Conservation (phyloP, 805 yeast species). For the Nakazawaea molendinolei region DNA sequence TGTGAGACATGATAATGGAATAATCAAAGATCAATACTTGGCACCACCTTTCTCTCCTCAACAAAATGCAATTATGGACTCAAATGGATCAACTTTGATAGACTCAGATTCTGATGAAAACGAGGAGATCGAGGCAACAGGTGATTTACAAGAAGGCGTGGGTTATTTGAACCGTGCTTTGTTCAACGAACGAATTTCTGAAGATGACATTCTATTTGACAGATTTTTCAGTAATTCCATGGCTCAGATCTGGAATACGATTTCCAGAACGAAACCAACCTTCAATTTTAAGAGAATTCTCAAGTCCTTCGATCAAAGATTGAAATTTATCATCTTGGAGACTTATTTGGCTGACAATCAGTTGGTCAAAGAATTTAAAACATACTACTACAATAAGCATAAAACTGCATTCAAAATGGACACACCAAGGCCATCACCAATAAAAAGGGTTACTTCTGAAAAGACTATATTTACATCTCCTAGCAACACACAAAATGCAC, state of each 20-base stretch:
- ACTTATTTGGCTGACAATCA: conserved; percentile 16
- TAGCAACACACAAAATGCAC: too few species aligned
- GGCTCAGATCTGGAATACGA: conserved; percentile 1
- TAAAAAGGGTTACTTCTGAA: neutral
- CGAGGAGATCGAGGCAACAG: conserved; percentile 5
- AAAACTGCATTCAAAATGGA: neutral
- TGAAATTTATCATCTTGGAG: conserved; percentile 16
- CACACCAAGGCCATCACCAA: neutral
- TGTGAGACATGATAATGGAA: conserved; percentile 8
- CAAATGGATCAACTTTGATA: neutral
- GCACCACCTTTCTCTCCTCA: conserved; percentile 4
- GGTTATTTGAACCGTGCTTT: conserved; percentile 16
- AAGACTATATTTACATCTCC: too few species aligned
- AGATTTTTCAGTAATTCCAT: conserved; percentile 12
- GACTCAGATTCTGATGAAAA: neutral
- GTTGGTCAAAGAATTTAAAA: conserved; percentile 13
- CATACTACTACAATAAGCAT: neutral
- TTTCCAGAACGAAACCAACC: neutral
- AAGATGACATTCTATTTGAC: conserved; percentile 12
- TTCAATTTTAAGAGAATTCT: conserved; percentile 9
- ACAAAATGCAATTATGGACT: neutral
- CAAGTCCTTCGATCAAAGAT: conserved; percentile 12
- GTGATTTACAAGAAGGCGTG: conserved; percentile 13
- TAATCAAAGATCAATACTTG: conserved; percentile 9
- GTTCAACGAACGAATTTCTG: conserved; percentile 13